Evolutionary conservation across 305 asterid genomes (phyloP).

Genomic region (Striga hermonthica): DNA sequence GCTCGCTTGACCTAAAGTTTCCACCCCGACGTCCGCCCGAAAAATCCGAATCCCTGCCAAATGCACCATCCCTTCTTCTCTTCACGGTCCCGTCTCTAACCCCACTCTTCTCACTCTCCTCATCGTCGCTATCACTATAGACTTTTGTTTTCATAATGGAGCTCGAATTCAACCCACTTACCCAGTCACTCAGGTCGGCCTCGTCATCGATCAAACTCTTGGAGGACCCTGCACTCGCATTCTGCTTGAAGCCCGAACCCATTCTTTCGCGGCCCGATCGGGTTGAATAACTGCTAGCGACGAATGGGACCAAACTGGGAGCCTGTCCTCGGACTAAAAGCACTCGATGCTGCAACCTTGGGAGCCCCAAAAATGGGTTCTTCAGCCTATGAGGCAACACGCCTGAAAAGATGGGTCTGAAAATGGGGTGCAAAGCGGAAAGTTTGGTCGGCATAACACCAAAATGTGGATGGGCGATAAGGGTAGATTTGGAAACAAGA

Average conservation of each 20-base stretch:
- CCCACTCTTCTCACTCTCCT: slow-evolving; percentile 31
- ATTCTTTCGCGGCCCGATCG: slow-evolving; percentile 44
- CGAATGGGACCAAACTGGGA: slow-evolving; percentile 11
- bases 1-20: slow-evolving; percentile 16
- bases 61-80: slow-evolving; percentile 43
- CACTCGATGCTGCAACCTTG: slow-evolving; percentile 31
- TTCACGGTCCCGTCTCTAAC: slow-evolving; percentile 44
- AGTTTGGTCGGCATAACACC: slow-evolving; percentile 54
- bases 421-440: slow-evolving; percentile 47
- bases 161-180: slow-evolving; percentile 66
- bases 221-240: slow-evolving; percentile 34
- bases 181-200: slow-evolving; percentile 95
- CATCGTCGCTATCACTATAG: slow-evolving; percentile 56
- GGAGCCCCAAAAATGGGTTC: slow-evolving; percentile 40
- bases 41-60: slow-evolving; percentile 35
- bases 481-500: slow-evolving; percentile 30
- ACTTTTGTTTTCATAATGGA: slow-evolving; percentile 51
- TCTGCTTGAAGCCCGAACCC: slow-evolving; percentile 36
- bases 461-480: slow-evolving; percentile 6
- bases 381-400: slow-evolving; percentile 60
- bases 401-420: slow-evolving; percentile 52
- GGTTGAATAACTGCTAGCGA: slow-evolving; percentile 34
- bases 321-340: slow-evolving; percentile 29
- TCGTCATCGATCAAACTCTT: slow-evolving; percentile 93
- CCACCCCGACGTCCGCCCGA: slow-evolving; percentile 41